Evolutionary conservation across 768 basidiomycete species (phyloP).

Genomic region (Boletellus sp.): DNA sequence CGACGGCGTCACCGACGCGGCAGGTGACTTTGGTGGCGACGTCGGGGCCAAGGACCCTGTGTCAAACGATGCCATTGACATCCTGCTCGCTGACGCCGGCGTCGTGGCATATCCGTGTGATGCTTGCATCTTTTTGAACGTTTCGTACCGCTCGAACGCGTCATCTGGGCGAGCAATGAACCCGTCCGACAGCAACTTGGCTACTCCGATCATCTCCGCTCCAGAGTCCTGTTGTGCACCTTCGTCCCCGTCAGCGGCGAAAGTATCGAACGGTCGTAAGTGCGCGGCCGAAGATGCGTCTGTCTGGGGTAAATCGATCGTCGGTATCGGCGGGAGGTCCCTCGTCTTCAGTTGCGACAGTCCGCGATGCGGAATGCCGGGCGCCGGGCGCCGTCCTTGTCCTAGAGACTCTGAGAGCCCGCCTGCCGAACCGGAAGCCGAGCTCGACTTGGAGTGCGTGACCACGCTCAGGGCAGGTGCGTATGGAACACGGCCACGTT

Average conservation of each 20-base stretch:
- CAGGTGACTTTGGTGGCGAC: conserved; percentile 42
- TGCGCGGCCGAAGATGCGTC: conserved; percentile 1
- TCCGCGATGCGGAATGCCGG: conserved; percentile 17
- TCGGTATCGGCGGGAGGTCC: conserved; percentile 55
- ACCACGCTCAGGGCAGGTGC: neutral
- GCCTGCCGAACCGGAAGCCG: conserved; percentile 27
- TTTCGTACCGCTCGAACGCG: conserved; percentile 86
- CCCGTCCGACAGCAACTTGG: conserved; percentile 14
- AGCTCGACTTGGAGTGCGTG: conserved; percentile 8
- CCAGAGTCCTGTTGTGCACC: neutral
- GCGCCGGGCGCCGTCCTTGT: conserved; percentile 27
- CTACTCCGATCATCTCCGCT: neutral
- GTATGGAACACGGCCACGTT: neutral
- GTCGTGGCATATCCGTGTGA: conserved; percentile 1
- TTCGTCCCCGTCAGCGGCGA: neutral
- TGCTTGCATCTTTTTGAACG: conserved; percentile 58
- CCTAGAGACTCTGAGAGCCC: conserved; percentile 39
- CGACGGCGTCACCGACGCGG: conserved; percentile 29
- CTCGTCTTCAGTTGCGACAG: conserved; percentile 32
- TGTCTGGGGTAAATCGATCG: conserved; percentile 23
- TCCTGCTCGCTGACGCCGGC: conserved; percentile 36
- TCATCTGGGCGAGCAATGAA: conserved; percentile 53
- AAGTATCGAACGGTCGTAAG: neutral
- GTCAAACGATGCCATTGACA: conserved; percentile 64
- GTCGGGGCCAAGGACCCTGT: conserved; percentile 30